Evolutionary conservation across 169 alveolate species (phyloP).

Genomic region (Miamiensis avidus): DNA sequence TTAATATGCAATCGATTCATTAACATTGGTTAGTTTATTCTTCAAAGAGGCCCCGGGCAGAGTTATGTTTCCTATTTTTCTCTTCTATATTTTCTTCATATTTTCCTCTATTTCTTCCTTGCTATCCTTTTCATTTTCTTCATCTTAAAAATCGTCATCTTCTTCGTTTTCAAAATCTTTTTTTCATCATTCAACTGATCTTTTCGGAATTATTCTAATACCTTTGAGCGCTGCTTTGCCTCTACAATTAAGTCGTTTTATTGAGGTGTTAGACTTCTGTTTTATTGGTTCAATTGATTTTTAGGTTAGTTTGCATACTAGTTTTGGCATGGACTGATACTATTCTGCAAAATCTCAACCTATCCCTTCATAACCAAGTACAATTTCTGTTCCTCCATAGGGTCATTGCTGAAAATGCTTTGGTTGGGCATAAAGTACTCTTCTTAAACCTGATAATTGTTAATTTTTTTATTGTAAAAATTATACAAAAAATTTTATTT

Average conservation of each 20-base stretch:
- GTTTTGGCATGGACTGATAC: too few relatives aligned
- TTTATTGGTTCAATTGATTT: neutral
- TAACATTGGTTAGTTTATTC: too few relatives aligned
- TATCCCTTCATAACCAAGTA: neutral
- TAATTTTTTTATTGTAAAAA: neutral
- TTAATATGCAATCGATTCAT: too few relatives aligned
- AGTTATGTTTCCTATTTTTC: too few relatives aligned
- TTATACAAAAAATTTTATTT: neutral
- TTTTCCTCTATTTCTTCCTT: too few relatives aligned
- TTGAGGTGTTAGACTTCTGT: neutral
- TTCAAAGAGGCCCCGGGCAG: too few relatives aligned
- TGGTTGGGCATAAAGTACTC: neutral
- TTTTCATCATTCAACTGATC: neutral
- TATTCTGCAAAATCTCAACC: neutral
- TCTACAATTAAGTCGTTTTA: neutral
- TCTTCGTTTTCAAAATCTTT: too few relatives aligned
- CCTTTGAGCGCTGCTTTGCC: neutral
- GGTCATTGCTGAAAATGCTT: too few relatives aligned
- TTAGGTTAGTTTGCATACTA: neutral
- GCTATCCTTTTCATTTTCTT: too few relatives aligned
- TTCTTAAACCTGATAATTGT: neutral
- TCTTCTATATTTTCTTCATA: too few relatives aligned
- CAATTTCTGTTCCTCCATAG: neutral
- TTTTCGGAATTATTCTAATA: neutral
- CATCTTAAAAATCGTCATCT: too few relatives aligned